Evolutionary conservation across 208 protist genomes (phyloP).

Genomic region (Leishmania braziliensis): DNA sequence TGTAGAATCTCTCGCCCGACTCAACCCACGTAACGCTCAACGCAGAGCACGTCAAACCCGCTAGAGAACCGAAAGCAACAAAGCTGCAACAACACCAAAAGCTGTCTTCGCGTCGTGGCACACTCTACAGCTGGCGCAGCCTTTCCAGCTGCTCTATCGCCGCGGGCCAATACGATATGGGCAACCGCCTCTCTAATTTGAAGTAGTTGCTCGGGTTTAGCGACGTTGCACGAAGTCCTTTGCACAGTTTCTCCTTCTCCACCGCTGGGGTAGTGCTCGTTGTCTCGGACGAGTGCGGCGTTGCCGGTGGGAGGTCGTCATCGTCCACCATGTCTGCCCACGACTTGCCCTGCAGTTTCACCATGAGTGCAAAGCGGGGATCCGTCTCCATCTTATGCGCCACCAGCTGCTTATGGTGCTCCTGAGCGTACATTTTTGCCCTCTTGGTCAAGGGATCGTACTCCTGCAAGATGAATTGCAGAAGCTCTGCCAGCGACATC

Average conservation of each 20-base stretch:
- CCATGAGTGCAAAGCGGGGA: slow-evolving; percentile 29
- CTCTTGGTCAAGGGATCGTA: slow-evolving; percentile 73
- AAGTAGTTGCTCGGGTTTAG: slow-evolving; percentile 47
- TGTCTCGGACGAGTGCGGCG: slow-evolving; percentile 31
- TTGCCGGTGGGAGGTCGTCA: slow-evolving; percentile 20
- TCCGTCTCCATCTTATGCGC: slow-evolving; percentile 42
- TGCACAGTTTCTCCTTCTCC: slow-evolving; percentile 80
- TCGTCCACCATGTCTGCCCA: slow-evolving; percentile 62
- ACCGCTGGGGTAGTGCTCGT: slow-evolving; percentile 43
- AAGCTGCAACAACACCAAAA: neutral
- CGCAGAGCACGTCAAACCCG: neutral
- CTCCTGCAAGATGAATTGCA: slow-evolving; percentile 68
- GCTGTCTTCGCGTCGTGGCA: neutral
- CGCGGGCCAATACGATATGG: slow-evolving; percentile 77
- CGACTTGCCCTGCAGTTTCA: slow-evolving; percentile 40
- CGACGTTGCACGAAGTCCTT: slow-evolving; percentile 41
- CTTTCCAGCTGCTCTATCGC: slow-evolving; percentile 58
- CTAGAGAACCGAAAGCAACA: neutral
- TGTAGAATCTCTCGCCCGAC: neutral
- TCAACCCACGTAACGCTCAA: neutral
- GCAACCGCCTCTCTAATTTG: slow-evolving; percentile 67
- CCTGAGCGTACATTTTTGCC: slow-evolving; percentile 66
- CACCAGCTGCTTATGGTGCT: slow-evolving; percentile 53
- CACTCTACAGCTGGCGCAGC: slow-evolving; percentile 20
- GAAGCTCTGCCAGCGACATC: slow-evolving; percentile 71